Evolutionary conservation across 2,329 filamentous ascomycete genomes (phyloP), one percentile per base, ranked within the genome.

Genomic region (Verticillium zaregamsianum): DNA sequence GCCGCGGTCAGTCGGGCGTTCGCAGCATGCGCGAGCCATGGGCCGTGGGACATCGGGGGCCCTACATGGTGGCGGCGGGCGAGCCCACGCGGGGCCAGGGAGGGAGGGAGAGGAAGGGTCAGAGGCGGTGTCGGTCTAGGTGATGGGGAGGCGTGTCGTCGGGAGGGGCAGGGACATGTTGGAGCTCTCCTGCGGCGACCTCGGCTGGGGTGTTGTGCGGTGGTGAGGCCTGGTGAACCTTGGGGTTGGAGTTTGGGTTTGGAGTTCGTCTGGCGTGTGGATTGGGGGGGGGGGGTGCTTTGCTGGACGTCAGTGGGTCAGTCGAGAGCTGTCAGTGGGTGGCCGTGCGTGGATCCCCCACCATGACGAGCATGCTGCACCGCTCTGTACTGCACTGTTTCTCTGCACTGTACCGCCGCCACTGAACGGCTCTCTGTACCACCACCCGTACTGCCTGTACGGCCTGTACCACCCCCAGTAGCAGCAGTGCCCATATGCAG

Each of bases 41-140:
- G 28, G 28, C 28, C 28, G 28, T 28, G 20, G 20, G 45, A 23
- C 20, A 25, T 49, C 8, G 45, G 45, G 45, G 6, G 14, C 25
- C 54, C 12, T 60, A 63, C 62, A 63, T 63, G 37, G 56, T 61
- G 56, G 31, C 37, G 32, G 58, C 57, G 62, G 32, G 37, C 58
- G 55, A 49, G 59, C 59, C 62, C 62, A 63, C 59, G 59, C 54
- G 62, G 49, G 62, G 62, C 55, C 45, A 55, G n/a, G 23, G 20
- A 58, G 58, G 35, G 37, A 23, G 54, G 33, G 52, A 37, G 35
- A 37, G 20, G 40, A 25, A 45, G 9, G 28, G 54, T 33, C 33
- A 40, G 49, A 15, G 54, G 20, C 23, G 35, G 52, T 25, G 28
- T 56, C 54, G 52, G 49, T 59, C 49, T 39, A 62, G 60, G 45